A percentile compares a stretch with the other conserved stretches of the same genome.
Evolutionary conservation across 2,329 filamentous ascomycete species (phyloP).

Genomic region (Beauveria sp.): DNA sequence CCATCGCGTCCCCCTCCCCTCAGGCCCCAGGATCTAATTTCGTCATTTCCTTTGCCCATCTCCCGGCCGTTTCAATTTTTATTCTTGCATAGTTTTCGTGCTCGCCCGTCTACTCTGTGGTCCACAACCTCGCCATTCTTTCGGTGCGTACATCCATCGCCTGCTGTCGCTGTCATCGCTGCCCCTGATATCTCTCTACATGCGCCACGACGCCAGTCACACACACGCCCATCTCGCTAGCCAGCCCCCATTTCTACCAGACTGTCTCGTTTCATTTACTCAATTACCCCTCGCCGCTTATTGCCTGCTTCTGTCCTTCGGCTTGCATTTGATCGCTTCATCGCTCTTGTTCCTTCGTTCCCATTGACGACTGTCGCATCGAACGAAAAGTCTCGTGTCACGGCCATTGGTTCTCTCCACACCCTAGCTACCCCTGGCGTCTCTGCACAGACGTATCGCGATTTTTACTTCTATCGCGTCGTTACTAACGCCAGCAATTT

Average conservation of each 20-base stretch:
- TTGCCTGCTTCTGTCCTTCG: not conserved
- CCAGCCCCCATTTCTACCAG: not conserved
- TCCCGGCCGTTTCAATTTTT: constrained; percentile 2
- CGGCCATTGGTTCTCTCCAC: not conserved
- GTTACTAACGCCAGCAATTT: not conserved
- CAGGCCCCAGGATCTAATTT: constrained; percentile 4
- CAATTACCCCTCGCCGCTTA: constrained; percentile 8
- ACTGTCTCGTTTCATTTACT: constrained; percentile 2
- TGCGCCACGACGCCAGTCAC: constrained; percentile 3
- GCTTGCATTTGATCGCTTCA: not conserved
- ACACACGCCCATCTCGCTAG: not conserved
- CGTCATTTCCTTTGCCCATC: constrained; percentile 11
- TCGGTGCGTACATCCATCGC: not conserved
- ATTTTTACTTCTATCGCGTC: not conserved
- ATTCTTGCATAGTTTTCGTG: not conserved
- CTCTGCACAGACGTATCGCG: not conserved
- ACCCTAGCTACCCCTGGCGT: not conserved
- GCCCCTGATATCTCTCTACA: not conserved
- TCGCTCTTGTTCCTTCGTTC: not conserved
- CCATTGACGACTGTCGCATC: not conserved
- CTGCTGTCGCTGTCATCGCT: not conserved
- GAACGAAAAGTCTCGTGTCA: not conserved
- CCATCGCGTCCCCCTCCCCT: not conserved
- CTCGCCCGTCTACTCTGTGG: not conserved
- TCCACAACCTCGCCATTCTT: not conserved